Percentiles rank a stretch among this genome's conserved stretches.
These are phyloP conservation scores for Cutaneotrichosporon sp. DNA, from an alignment of 1,284 basidiomycete species.

Conservation along the genomic window DNA sequence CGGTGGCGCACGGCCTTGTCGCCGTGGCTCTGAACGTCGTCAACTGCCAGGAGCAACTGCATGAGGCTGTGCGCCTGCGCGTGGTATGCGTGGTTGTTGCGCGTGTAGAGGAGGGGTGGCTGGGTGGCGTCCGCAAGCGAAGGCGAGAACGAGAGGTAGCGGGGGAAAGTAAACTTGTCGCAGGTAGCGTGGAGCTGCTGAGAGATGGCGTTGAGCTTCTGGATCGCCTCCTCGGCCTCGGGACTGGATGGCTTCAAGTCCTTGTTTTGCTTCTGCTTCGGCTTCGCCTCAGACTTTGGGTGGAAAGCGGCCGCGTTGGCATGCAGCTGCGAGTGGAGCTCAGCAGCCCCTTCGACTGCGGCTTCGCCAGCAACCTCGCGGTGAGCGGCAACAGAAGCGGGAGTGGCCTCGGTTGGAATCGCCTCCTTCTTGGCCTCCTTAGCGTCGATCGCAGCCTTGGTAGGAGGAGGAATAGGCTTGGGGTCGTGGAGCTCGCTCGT, in stretches of 20 bases:
- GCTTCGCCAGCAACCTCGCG: not conserved
- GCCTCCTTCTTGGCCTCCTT: constrained; percentile 1
- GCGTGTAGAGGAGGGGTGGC: constrained; percentile 57
- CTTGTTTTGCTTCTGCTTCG: not conserved
- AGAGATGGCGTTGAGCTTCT: constrained; percentile 35
- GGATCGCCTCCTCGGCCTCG: constrained; percentile 27
- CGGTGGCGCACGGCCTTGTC: constrained; percentile 60
- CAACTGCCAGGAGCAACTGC: constrained; percentile 63
- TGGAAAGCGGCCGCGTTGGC: constrained; percentile 5
- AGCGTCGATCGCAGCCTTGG: constrained; percentile 1
- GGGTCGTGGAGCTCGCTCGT: not conserved
- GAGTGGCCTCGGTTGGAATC: not conserved
- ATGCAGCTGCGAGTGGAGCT: not conserved
- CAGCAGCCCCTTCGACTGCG: not conserved
- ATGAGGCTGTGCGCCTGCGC: constrained; percentile 63
- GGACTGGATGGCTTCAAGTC: constrained; percentile 17
- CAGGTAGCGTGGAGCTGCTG: constrained; percentile 32
- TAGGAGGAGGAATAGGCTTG: not conserved
- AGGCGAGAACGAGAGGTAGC: constrained; percentile 38
- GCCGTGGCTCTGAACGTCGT: constrained; percentile 66
- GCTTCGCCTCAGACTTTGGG: not conserved
- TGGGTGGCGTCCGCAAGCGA: constrained; percentile 24
- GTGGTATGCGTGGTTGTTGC: constrained; percentile 61
- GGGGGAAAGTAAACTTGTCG: constrained; percentile 42
- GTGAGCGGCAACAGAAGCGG: not conserved